phyloP scores from a whole-genome alignment of 306 rosid genomes.

The Acacia melanoxylon region DNA sequence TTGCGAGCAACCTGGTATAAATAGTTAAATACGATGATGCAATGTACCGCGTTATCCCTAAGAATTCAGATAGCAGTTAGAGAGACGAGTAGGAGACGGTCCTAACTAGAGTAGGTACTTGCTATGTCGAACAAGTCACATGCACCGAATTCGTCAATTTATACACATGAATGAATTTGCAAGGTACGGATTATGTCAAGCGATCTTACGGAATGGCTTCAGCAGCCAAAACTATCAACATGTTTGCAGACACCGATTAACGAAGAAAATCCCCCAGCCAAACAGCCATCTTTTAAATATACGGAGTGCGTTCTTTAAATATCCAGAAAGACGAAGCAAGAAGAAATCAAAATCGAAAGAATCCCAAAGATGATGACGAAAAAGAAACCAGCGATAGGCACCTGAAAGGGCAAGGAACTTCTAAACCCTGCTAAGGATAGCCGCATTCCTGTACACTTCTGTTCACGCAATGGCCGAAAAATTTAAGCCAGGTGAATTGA shows the following conservation, averaged over 20 bases:
- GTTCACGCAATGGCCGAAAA: neutral
- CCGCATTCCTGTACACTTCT: constrained; percentile 28
- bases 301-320: neutral
- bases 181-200: neutral
- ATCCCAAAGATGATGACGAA: neutral
- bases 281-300: neutral
- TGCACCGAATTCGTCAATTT: neutral
- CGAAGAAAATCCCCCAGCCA: neutral
- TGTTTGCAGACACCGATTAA: neutral
- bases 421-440: constrained; percentile 46
- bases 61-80: neutral
- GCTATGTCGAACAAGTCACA: neutral
- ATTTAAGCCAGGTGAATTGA: neutral
- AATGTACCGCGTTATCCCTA: neutral
- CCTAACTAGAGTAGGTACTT: neutral
- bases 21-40: neutral
- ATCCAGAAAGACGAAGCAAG: neutral
- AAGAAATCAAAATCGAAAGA: neutral
- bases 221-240: neutral
- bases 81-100: neutral
- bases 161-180: neutral
- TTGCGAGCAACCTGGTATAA: neutral
- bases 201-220: neutral
- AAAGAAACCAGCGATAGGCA: neutral
- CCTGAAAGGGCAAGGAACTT: constrained; percentile 66